Evolutionary conservation across 2,329 filamentous ascomycete genomes (phyloP), one percentile per base, ranked within the genome.

Genomic region (Ophiostoma ips): DNA sequence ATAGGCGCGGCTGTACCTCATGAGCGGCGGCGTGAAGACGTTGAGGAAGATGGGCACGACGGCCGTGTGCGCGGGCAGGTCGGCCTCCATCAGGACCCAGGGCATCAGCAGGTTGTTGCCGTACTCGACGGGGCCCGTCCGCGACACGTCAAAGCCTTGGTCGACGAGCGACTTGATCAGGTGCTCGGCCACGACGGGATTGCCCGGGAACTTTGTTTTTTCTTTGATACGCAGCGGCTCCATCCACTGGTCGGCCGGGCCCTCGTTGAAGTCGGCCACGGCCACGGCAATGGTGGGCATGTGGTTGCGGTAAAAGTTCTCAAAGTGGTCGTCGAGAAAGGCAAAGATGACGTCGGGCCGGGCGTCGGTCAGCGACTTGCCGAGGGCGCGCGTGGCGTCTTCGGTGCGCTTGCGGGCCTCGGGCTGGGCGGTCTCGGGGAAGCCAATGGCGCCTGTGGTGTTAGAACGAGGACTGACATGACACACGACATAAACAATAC

Each of bases 1-100:
- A 48, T 58, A 62, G 3, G 62, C 61, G 9, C 60, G 57, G 18
- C 51, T 55, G 54, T 62, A 63, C 40, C 55, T 55, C 13, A 53
- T 55, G n/a, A 55, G 51, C 10, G 53, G 53, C 28, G 53, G 51
- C 15, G 53, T 53, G 44, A 55, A 55, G n/a, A 55, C 53, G 38
- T 55, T 55, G 43, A 55, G 36, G 30, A 50, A 55, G 24, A 55
- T 53, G 4, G 53, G 53, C 10, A 55, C 38, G 16, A 55, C 40
- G 21, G 53, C 46, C 15, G 38, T 36, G 37, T 47, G 36, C 15
- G 49, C 35, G 4, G 53, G 53, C 34, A 55, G 46, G 28, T 55
- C 33, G 18, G 51, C 41, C 51, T 53, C 49, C 53, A 55, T 53
- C 10, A 55, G 47, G 16, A 53, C 51, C 53, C 53, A 55, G 11